Percentiles rank a stretch among this genome's conserved stretches.
Evolutionary conservation across 1,284 basidiomycete genomes (phyloP).

Genomic region (Apiotrichum porosum): DNA sequence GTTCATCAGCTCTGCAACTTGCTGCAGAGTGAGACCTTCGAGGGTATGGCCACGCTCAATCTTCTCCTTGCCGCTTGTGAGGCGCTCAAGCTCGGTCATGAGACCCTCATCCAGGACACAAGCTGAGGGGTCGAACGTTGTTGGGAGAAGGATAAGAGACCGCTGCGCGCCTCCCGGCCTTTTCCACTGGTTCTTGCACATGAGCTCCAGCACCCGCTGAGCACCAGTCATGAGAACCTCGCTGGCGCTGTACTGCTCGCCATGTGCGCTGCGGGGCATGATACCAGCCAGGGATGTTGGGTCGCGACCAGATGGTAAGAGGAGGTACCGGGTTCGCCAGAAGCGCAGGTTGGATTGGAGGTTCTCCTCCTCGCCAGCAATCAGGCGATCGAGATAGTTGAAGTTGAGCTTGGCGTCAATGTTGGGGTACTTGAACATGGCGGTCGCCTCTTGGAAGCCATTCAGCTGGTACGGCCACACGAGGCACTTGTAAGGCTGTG

Average conservation of each 20-base stretch:
- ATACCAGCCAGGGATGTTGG: conserved; percentile 49
- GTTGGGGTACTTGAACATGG: conserved; percentile 67
- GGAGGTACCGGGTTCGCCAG: conserved; percentile 92
- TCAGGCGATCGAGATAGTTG: conserved; percentile 54
- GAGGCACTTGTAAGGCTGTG: conserved; percentile 76
- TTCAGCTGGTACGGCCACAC: conserved; percentile 88
- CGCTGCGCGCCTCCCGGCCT: conserved; percentile 56
- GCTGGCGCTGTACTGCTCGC: conserved; percentile 73
- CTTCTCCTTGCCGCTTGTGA: conserved; percentile 48
- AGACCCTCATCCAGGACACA: conserved; percentile 72
- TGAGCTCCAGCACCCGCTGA: conserved; percentile 83
- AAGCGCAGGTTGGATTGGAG: conserved; percentile 78
- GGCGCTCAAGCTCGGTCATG: conserved; percentile 70
- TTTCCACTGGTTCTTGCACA: conserved; percentile 74
- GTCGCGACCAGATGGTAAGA: conserved; percentile 75
- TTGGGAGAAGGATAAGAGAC: conserved; percentile 65
- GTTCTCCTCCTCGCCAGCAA: conserved; percentile 76
- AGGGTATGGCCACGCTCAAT: conserved; percentile 28
- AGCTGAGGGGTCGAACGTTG: conserved; percentile 71
- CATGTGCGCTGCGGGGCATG: conserved; percentile 59
- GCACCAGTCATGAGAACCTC: conserved; percentile 85
- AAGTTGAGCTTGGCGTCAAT: conserved; percentile 43
- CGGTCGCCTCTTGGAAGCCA: conserved; percentile 74
- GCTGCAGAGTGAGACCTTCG: conserved; percentile 39
- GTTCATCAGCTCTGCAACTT: conserved; percentile 42